These are phyloP conservation scores for Aciculosporium take DNA, from an alignment of 2,329 filamentous ascomycete species.

Conservation along the genomic window DNA sequence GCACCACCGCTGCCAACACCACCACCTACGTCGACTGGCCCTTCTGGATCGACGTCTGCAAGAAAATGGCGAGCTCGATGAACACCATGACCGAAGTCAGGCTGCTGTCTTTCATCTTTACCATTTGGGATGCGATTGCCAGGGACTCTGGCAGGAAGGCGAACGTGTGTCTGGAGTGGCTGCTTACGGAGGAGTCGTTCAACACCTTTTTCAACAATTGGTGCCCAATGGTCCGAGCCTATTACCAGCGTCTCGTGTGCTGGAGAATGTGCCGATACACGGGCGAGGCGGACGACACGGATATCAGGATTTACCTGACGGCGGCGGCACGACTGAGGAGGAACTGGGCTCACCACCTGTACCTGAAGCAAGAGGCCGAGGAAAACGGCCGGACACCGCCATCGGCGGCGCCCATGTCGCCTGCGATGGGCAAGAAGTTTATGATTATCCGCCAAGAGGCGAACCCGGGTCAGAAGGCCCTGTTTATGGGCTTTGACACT, in stretches of 20 bases:
- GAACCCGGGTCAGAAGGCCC: constrained; percentile 29
- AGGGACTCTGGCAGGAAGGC: constrained; percentile 53
- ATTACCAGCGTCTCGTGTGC: constrained; percentile 80
- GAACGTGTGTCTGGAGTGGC: constrained; percentile 56
- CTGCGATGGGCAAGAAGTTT: constrained; percentile 71
- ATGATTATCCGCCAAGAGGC: constrained; percentile 76
- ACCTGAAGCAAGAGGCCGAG: constrained; percentile 55
- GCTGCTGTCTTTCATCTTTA: constrained; percentile 67
- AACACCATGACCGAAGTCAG: constrained; percentile 86
- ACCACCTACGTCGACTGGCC: constrained; percentile 52
- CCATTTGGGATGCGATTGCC: constrained; percentile 60
- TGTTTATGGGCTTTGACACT: constrained; percentile 37
- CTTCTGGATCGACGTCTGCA: constrained; percentile 75
- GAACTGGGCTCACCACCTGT: constrained; percentile 68
- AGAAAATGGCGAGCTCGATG: constrained; percentile 64
- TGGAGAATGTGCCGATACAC: constrained; percentile 75
- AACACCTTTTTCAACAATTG: constrained; percentile 79
- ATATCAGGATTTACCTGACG: constrained; percentile 55
- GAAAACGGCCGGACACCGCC: constrained; percentile 39
- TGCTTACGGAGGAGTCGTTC: constrained; percentile 63
- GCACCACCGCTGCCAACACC: constrained; percentile 47
- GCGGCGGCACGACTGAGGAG: constrained; percentile 55
- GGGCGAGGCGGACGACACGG: constrained; percentile 48
- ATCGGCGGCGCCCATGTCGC: constrained; percentile 69
- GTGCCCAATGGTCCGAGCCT: constrained; percentile 89